Base-by-base conservation (phyloP, 495 filamentous ascomycete species). In the Lepidopterella palustris region DNA sequence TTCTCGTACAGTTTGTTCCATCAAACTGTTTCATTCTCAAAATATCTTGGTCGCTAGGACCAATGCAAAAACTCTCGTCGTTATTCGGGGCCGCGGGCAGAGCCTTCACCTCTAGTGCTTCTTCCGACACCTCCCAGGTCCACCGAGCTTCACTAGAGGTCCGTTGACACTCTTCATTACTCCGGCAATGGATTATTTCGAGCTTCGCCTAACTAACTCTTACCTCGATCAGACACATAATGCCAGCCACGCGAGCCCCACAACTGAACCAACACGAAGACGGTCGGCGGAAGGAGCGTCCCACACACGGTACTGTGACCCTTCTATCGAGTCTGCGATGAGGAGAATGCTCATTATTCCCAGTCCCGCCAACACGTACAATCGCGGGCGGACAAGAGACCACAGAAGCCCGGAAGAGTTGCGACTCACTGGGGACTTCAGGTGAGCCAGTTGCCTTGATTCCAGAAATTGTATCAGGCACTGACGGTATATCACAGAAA, bases 361-460 rank as follows among this genome's bases (percentile, higher is more conserved):
- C 10, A 42, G 35, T 10, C 10, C 35, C 13, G 3, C 35, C 13
- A 18, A 42, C 13, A 42, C 35, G 18, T 15, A 42, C 18, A 42
- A 15, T 42, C 9, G 47, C 26, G 25, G 26, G 5, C 47, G 47
- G 5, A 3, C 20, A 50, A 50, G 47, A 50, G 42, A 48, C 20
- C 5, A 24, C 15, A 58, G 21, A 47, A 50, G 56, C n/a, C 32
- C 11, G 5, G 26, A 58, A 24, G 57, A 48, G 48, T 20, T 24
- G 23, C 48, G 57, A 42, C 47, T 59, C n/a, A 24, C 24, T 4
- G 57, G 57, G 21, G 24, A 59, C 57, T 59, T 52, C 45, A 31
- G 5, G 27, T 23, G 28, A 31, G 45, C 5, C 13, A 15, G 2
- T 4, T 42, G 35, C 35, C 13, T 18, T 42, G 35, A 42, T 11